These are phyloP conservation scores for Pseudogymnoascus sp. DNA, from an alignment of 2,329 filamentous ascomycete species.

Conservation along the genomic window DNA sequence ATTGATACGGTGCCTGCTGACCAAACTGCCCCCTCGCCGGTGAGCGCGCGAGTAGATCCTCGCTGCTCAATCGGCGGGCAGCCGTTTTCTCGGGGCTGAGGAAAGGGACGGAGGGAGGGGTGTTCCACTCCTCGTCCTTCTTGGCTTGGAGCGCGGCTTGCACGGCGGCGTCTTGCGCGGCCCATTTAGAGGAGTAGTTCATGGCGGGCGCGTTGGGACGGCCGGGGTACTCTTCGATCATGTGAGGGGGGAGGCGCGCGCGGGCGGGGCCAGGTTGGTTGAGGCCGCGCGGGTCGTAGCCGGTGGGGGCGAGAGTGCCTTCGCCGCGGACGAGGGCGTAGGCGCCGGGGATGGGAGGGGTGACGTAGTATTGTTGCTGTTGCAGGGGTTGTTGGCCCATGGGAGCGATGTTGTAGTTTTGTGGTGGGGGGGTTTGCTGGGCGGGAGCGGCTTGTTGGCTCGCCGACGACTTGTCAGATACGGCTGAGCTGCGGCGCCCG, in stretches of 20 bases:
- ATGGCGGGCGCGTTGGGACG: not conserved
- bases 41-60: slow-evolving; percentile 25
- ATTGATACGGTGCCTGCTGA: slow-evolving; percentile 26
- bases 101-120: not conserved
- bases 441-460: not conserved
- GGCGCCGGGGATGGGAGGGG: slow-evolving; percentile 25
- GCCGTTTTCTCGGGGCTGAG: not conserved
- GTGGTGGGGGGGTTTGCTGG: not conserved
- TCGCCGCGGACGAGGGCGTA: slow-evolving; percentile 25
- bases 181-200: not conserved
- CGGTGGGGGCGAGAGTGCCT: slow-evolving; percentile 20
- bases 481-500: not conserved
- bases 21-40: slow-evolving; percentile 20
- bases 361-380: slow-evolving; percentile 23
- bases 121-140: not conserved
- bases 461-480: not conserved
- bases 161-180: not conserved
- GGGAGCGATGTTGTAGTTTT: not conserved
- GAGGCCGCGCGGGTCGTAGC: slow-evolving; percentile 22
- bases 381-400: slow-evolving; percentile 12
- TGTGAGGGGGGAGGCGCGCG: not conserved
- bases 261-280: slow-evolving; percentile 1
- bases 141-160: not conserved
- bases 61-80: slow-evolving; percentile 15
- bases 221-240: not conserved